These are phyloP conservation scores for Syzygium aromaticum DNA, from an alignment of 345 rosid species.

Conservation along the genomic window DNA sequence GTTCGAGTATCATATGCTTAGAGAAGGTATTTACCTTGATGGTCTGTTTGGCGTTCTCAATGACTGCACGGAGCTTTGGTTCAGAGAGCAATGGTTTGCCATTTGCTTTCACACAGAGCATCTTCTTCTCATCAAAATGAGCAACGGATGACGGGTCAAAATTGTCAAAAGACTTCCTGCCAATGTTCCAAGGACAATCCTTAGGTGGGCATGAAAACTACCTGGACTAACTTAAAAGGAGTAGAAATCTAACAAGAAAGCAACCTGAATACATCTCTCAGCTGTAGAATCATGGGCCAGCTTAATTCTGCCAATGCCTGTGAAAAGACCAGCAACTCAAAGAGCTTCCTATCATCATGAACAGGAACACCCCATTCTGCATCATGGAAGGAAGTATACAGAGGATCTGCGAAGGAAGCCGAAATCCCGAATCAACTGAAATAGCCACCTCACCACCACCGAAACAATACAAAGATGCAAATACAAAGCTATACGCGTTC, in stretches of 20 bases:
- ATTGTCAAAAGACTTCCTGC: conserved; percentile 69
- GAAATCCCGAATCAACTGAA: neutral
- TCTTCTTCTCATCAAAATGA: conserved; percentile 60
- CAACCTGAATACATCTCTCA: conserved; percentile 66
- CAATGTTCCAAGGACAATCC: conserved; percentile 7
- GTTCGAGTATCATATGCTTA: neutral
- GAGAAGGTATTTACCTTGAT: conserved; percentile 44
- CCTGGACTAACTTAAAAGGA: neutral
- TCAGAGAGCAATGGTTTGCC: conserved; percentile 63
- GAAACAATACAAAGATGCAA: neutral
- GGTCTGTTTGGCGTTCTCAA: conserved; percentile 64
- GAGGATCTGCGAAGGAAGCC: conserved; percentile 33
- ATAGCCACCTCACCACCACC: neutral
- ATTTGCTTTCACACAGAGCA: conserved; percentile 53
- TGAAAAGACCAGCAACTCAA: conserved; percentile 84
- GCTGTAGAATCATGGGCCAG: conserved; percentile 72
- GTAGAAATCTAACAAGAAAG: neutral
- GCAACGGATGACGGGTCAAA: conserved; percentile 58
- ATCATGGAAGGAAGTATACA: conserved; percentile 66
- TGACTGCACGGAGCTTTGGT: conserved; percentile 78
- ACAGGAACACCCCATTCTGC: conserved; percentile 84
- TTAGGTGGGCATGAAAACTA: neutral
- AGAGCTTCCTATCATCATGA: conserved; percentile 64
- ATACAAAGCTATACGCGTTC: neutral
- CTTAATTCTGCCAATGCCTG: conserved; percentile 91